Evolutionary conservation across 2,329 filamentous ascomycete species (phyloP).

Genomic region (Penicillium brevicompactum): DNA sequence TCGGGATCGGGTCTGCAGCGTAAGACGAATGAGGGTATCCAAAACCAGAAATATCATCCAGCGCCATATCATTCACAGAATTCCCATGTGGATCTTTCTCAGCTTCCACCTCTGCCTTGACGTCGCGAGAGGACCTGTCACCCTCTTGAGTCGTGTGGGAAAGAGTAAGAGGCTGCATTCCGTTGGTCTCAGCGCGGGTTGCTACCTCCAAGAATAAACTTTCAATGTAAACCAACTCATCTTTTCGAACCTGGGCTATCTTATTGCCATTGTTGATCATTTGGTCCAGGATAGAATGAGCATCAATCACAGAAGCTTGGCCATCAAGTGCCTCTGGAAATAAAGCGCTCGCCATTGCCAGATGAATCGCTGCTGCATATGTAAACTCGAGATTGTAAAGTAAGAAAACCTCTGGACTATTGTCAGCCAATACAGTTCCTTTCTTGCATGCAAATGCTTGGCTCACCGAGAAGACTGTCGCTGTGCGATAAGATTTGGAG

Average conservation of each 20-base stretch:
- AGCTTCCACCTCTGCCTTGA: background rate
- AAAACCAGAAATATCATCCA: background rate
- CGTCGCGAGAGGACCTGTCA: background rate
- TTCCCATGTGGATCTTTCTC: background rate
- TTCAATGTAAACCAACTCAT: constrained; percentile 11
- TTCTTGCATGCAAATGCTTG: background rate
- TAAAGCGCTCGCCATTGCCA: constrained; percentile 41
- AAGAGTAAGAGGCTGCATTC: background rate
- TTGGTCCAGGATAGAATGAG: constrained; percentile 35
- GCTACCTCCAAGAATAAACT: constrained; percentile 30
- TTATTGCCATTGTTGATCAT: constrained; percentile 39
- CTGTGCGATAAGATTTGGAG: constrained; percentile 42
- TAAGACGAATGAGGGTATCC: background rate
- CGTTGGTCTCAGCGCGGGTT: background rate
- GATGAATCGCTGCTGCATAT: constrained; percentile 38
- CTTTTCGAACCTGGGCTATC: constrained; percentile 27
- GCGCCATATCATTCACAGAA: background rate
- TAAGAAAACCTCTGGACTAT: constrained; percentile 38
- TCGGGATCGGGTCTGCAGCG: constrained; percentile 12
- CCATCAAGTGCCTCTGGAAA: constrained; percentile 35
- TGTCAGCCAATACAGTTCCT: background rate
- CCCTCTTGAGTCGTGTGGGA: background rate
- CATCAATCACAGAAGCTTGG: constrained; percentile 20
- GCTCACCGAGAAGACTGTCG: constrained; percentile 39
- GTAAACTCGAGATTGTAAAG: constrained; percentile 45